Conservation (phyloP, 441 rosid species). For the Eruca vesicaria region DNA sequence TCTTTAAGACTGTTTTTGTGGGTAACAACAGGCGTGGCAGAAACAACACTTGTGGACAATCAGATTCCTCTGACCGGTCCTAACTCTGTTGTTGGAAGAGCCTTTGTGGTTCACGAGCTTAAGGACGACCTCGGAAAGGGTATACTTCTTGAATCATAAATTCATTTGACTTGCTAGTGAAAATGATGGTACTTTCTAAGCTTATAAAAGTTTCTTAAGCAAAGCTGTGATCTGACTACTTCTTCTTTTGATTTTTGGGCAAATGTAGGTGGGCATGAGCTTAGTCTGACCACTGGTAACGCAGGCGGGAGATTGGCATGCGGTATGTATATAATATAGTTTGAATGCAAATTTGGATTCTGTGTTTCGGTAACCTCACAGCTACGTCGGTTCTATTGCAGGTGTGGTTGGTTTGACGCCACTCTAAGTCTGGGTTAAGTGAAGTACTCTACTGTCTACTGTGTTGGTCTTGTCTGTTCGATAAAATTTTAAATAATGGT, state of each 20-base stretch:
- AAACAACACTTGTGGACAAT: constrained; percentile 74
- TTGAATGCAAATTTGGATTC: not conserved
- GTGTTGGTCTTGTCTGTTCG: constrained; percentile 17
- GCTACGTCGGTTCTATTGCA: constrained; percentile 31
- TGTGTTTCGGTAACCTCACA: constrained; percentile 5
- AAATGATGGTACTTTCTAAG: not conserved
- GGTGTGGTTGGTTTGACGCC: constrained; percentile 91
- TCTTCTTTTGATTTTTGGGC: not conserved
- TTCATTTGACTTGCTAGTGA: not conserved
- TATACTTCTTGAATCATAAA: constrained; percentile 15
- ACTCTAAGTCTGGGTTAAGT: constrained; percentile 29
- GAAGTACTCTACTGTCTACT: constrained; percentile 15
- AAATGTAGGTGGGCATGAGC: constrained; percentile 85
- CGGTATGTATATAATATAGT: constrained; percentile 43
- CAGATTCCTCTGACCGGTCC: constrained; percentile 85
- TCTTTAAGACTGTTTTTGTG: not conserved
- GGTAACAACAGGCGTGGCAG: constrained; percentile 73
- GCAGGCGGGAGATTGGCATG: constrained; percentile 99
- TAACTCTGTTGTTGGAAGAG: constrained; percentile 86
- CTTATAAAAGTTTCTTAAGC: not conserved
- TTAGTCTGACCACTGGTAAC: constrained; percentile 87
- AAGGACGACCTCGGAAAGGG: constrained; percentile 98
- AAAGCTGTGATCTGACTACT: constrained; percentile 23
- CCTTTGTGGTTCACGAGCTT: constrained; percentile 96
- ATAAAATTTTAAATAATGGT: constrained; percentile 8